Conservation (phyloP, 306 rosid genomes). For the Begonia fuchsioides region DNA sequence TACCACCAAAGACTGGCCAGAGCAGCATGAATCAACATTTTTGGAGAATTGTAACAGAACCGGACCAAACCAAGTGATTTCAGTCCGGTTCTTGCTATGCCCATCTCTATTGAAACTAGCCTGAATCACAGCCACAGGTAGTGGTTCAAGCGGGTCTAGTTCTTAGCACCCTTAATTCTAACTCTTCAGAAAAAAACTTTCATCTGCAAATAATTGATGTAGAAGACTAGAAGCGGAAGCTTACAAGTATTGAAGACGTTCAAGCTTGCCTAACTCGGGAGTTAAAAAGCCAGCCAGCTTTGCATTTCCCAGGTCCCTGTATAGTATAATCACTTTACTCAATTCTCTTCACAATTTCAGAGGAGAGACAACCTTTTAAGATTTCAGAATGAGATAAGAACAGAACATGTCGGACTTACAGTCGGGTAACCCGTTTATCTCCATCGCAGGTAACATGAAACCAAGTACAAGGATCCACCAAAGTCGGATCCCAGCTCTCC, state of each 20-base stretch:
- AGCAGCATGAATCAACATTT: too few species aligned
- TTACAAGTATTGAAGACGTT: conserved; percentile 69
- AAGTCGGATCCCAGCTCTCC: conserved; percentile 80
- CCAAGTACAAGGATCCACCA: conserved; percentile 93
- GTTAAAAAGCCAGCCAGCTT: conserved; percentile 59
- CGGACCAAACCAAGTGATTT: too few species aligned
- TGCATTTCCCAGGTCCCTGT: conserved; percentile 85
- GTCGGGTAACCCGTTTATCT: conserved; percentile 45
- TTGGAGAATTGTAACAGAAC: too few species aligned
- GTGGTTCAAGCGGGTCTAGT: too few species aligned
- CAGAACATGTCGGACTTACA: conserved; percentile 22
- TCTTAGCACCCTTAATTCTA: too few species aligned
- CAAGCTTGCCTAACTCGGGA: conserved; percentile 61
- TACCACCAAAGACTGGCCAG: too few species aligned
- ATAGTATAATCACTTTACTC: neutral
- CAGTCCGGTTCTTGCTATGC: too few species aligned
- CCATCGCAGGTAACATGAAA: conserved; percentile 73
- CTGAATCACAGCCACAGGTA: too few species aligned
- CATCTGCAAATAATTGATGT: too few species aligned
- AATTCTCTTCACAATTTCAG: too few species aligned
- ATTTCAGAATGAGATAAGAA: neutral
- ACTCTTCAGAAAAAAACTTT: neutral
- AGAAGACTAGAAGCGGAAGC: conserved; percentile 12
- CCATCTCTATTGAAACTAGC: too few species aligned
- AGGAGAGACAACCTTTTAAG: too few species aligned